Conservation (phyloP, 2,329 filamentous ascomycete species). For the Periconia sp. region DNA sequence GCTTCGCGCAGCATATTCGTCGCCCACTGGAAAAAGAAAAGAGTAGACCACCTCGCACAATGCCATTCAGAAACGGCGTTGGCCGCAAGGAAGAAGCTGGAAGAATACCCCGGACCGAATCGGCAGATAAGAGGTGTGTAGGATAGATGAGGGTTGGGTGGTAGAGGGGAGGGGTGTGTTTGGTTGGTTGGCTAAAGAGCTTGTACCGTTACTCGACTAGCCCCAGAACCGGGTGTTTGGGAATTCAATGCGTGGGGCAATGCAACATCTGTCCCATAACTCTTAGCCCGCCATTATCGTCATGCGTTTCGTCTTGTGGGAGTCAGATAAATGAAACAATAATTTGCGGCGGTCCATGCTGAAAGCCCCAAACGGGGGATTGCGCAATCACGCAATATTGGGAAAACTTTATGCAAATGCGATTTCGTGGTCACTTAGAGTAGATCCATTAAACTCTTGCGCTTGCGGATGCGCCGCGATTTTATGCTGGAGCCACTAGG, state of each 20-base stretch:
- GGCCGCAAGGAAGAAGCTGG: background rate
- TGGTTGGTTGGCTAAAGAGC: background rate
- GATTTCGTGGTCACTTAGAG: constrained; percentile 14
- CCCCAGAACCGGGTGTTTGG: background rate
- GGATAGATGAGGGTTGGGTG: background rate
- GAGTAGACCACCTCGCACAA: background rate
- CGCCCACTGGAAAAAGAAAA: no score
- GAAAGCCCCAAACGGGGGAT: constrained; percentile 3
- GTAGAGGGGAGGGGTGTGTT: no score
- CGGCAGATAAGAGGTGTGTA: background rate
- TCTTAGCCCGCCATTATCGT: background rate
- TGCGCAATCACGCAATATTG: background rate
- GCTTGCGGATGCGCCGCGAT: constrained; percentile 33
- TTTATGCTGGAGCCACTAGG: constrained; percentile 23
- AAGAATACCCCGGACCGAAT: background rate
- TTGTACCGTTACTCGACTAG: no score
- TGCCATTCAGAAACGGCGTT: background rate
- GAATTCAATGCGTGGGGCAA: background rate
- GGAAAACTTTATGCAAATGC: background rate
- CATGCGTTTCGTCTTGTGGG: background rate
- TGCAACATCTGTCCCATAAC: background rate
- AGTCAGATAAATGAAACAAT: constrained; percentile 9
- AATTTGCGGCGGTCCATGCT: constrained; percentile 2
- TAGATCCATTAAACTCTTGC: constrained; percentile 42
- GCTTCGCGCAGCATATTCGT: no score